Percentiles rank a stretch among this genome's conserved stretches.
These are phyloP conservation scores for Lachancea sp. DNA, from an alignment of 805 yeast genomes.

Conservation along the genomic window DNA sequence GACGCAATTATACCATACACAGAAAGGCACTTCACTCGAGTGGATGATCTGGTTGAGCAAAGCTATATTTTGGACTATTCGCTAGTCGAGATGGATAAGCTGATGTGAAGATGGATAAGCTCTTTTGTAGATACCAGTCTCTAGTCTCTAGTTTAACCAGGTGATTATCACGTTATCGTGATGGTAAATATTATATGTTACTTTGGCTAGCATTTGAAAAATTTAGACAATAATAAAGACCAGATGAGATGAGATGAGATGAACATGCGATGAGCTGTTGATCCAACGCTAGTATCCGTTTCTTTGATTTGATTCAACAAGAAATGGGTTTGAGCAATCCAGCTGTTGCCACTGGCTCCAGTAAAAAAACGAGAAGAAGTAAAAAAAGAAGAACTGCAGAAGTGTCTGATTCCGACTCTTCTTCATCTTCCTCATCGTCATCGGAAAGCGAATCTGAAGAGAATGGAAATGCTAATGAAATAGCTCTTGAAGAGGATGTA, in stretches of 20 bases:
- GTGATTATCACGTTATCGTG: too few relatives aligned
- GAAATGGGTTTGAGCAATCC: constrained; percentile 25
- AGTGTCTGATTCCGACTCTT: constrained; percentile 40
- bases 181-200: too few relatives aligned
- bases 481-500: constrained; percentile 5
- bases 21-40: constrained; percentile 72
- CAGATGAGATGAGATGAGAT: too few relatives aligned
- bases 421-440: constrained; percentile 31
- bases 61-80: constrained; percentile 82
- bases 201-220: too few relatives aligned
- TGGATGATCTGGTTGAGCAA: constrained; percentile 77
- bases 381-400: constrained; percentile 83
- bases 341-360: constrained; percentile 13
- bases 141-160: background rate
- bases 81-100: constrained; percentile 63
- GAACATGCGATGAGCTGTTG: constrained; percentile 8
- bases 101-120: too few relatives aligned
- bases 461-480: constrained; percentile 10
- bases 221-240: too few relatives aligned
- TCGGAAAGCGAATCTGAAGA: constrained; percentile 28
- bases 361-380: constrained; percentile 45
- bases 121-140: constrained; percentile 11
- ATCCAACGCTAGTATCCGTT: too few relatives aligned
- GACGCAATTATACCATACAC: constrained; percentile 83
- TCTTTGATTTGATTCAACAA: background rate